phyloP scores from a whole-genome alignment of 345 rosid species.

The Melaleuca quinquenervia region DNA sequence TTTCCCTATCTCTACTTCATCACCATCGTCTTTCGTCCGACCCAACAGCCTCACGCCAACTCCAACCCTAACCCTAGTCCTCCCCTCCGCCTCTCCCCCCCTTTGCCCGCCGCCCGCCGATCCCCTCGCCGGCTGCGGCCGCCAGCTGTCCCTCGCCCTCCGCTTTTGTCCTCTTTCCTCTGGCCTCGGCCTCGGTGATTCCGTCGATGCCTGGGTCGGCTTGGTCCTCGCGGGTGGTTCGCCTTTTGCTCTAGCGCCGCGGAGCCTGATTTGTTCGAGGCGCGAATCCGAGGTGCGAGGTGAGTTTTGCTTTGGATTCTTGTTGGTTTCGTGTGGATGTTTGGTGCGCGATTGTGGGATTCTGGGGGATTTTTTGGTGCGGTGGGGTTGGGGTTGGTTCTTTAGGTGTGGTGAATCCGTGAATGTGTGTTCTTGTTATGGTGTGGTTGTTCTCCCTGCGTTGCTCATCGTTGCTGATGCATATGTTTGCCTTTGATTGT shows the following conservation, averaged over 20 bases:
- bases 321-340: background rate
- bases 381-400: background rate
- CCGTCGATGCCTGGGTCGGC: background rate
- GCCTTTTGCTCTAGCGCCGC: background rate
- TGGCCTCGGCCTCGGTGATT: background rate
- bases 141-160: background rate
- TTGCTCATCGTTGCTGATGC: background rate
- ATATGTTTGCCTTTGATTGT: background rate
- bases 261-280: background rate
- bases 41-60: background rate
- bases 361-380: background rate
- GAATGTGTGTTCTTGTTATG: background rate
- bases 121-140: background rate
- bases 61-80: slow-evolving; percentile 5
- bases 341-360: background rate
- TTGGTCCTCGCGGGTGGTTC: background rate
- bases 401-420: background rate
- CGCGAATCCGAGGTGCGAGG: background rate
- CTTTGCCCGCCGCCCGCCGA: background rate
- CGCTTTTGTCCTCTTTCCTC: background rate
- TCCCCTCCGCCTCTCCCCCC: background rate
- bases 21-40: background rate
- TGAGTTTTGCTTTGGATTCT: background rate
- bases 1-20: background rate
- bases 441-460: background rate